phyloP scores from a whole-genome alignment of 2,329 filamentous ascomycete species.

The Fusarium burgessii region DNA sequence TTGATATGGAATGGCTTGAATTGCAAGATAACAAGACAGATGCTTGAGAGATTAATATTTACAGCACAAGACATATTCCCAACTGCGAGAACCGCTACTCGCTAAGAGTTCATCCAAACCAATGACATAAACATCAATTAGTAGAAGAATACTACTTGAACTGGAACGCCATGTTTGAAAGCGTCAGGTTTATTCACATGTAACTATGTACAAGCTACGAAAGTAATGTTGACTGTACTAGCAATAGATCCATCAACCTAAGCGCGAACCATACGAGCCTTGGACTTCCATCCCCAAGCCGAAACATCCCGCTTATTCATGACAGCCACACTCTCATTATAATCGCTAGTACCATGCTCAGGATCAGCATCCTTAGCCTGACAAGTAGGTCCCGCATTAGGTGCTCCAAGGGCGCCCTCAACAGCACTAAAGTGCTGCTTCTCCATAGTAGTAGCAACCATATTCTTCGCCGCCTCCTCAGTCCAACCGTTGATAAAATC shows the following conservation, averaged over 20 bases:
- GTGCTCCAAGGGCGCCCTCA: slow-evolving; percentile 36
- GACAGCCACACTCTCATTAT: slow-evolving; percentile 39
- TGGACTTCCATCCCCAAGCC: slow-evolving; percentile 34
- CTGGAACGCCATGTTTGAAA: rapidly evolving
- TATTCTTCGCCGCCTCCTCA: slow-evolving; percentile 49
- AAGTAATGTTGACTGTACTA: background rate
- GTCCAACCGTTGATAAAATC: slow-evolving; percentile 63
- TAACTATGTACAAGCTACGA: background rate
- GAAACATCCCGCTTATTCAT: slow-evolving; percentile 40
- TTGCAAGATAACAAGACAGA: background rate
- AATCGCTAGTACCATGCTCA: slow-evolving; percentile 55
- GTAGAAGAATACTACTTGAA: rapidly evolving
- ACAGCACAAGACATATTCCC: rapidly evolving
- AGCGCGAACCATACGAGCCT: slow-evolving; percentile 25
- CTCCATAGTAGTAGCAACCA: slow-evolving; percentile 53
- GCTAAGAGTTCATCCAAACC: rapidly evolving
- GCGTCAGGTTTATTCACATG: background rate
- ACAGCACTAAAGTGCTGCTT: slow-evolving; percentile 53
- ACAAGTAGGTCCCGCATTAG: slow-evolving; percentile 37
- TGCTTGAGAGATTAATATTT: background rate
- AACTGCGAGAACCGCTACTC: rapidly evolving
- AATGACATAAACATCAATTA: too few species aligned
- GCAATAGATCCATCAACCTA: background rate
- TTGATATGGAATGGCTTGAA: background rate
- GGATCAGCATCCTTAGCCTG: slow-evolving; percentile 57